Percentiles rank a stretch among this genome's conserved stretches.
These are phyloP conservation scores for Entomortierella lignicola DNA, from an alignment of 192 early-diverging fungal genomes.

Conservation along the genomic window DNA sequence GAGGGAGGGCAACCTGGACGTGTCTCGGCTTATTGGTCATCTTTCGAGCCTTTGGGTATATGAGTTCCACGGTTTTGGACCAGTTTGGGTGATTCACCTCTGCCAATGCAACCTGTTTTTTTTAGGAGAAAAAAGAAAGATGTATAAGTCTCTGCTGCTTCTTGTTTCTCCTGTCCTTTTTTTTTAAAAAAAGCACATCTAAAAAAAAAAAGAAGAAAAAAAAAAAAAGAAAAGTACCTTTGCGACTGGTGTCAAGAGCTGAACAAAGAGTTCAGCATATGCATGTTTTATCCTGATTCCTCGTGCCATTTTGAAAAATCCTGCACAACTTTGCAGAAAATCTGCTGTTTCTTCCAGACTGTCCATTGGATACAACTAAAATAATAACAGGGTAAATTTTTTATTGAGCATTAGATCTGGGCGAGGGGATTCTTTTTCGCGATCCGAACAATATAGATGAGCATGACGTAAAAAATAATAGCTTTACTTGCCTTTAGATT, in stretches of 20 bases:
- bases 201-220: no score
- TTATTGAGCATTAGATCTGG: slow-evolving; percentile 4
- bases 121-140: no score
- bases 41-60: slow-evolving; percentile 90
- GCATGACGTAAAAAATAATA: neutral
- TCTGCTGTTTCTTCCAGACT: slow-evolving; percentile 94
- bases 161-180: neutral
- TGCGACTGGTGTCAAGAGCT: slow-evolving; percentile 91
- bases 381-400: neutral
- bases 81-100: slow-evolving; percentile 97
- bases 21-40: slow-evolving; percentile 91
- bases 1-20: slow-evolving; percentile 80
- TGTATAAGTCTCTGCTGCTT: neutral
- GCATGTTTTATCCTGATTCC: slow-evolving; percentile 88
- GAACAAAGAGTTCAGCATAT: slow-evolving; percentile 90
- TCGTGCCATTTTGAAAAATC: slow-evolving; percentile 87
- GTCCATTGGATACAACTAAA: slow-evolving; percentile 90
- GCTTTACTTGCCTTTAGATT: slow-evolving; percentile 76
- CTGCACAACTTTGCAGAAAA: slow-evolving; percentile 90
- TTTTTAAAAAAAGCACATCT: neutral
- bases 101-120: slow-evolving; percentile 78
- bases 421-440: no score
- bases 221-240: no score
- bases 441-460: neutral
- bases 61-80: slow-evolving; percentile 91